Percentiles rank a stretch among this genome's conserved stretches.
phyloP scores from a whole-genome alignment of 116 monocot species.

The Iris pallida region DNA sequence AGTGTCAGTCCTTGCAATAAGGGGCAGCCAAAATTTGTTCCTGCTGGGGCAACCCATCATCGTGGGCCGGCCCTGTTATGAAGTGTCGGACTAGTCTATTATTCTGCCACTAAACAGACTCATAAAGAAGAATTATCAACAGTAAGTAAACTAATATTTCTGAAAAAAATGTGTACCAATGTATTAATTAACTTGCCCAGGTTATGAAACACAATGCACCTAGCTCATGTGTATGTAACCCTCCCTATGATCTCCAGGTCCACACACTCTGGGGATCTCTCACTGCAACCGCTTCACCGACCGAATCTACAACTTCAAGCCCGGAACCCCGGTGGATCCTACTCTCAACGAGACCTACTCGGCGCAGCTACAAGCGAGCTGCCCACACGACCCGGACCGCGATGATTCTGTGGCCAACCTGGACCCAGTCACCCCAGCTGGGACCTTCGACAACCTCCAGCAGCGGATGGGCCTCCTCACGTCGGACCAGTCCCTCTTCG shows the following conservation, averaged over 20 bases:
- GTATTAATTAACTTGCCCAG: no score
- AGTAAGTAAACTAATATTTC: no score
- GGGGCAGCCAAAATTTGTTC: no score
- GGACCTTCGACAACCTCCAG: constrained; percentile 56
- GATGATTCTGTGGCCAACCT: constrained; percentile 27
- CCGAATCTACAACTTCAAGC: constrained; percentile 39
- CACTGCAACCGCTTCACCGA: constrained; percentile 40
- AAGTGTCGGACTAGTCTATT: no score
- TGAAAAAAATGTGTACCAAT: no score
- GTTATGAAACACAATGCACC: no score
- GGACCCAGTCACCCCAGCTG: constrained; percentile 59
- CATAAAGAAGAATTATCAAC: no score
- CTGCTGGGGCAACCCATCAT: no score
- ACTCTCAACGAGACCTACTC: constrained; percentile 40
- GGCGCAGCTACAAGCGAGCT: constrained; percentile 25
- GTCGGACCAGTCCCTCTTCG: constrained; percentile 59
- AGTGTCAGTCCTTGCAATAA: no score
- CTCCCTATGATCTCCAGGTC: constrained; percentile 15
- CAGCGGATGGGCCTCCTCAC: constrained; percentile 50
- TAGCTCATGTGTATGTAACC: no score
- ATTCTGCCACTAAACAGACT: no score
- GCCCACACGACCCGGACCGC: constrained; percentile 24
- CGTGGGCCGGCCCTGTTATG: no score
- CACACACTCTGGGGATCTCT: constrained; percentile 50
- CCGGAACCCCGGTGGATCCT: constrained; percentile 24